phyloP scores from a whole-genome alignment of 768 basidiomycete species.

The Rhodotorula sphaerocarpa region DNA sequence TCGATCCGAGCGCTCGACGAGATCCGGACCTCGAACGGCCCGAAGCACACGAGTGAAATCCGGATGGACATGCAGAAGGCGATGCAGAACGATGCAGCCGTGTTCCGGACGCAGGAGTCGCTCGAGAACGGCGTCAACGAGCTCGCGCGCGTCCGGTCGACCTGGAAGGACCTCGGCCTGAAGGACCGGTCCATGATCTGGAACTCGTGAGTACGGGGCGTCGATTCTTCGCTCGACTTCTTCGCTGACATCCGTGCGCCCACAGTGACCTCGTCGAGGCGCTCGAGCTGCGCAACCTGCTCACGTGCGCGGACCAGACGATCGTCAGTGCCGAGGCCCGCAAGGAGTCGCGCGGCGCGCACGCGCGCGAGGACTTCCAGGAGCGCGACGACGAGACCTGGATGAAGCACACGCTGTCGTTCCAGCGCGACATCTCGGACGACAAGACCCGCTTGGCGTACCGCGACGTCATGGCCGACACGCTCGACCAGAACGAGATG shows the following conservation, averaged over 20 bases:
- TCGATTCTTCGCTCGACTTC: conserved; percentile 23
- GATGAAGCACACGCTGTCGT: conserved; percentile 93
- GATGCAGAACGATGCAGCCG: conserved; percentile 86
- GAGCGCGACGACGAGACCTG: conserved; percentile 91
- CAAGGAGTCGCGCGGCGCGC: conserved; percentile 95
- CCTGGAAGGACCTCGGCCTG: conserved; percentile 82
- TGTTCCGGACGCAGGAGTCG: conserved; percentile 67
- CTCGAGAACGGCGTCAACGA: conserved; percentile 89
- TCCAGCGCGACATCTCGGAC: conserved; percentile 61
- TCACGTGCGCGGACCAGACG: conserved; percentile 92
- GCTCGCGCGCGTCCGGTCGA: conserved; percentile 75
- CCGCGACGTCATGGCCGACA: conserved; percentile 71
- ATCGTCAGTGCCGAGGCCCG: conserved; percentile 76
- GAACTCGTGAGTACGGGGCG: conserved; percentile 98
- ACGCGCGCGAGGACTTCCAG: conserved; percentile 96
- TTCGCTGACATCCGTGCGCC: neutral
- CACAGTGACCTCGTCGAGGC: conserved; percentile 89
- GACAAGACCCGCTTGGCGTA: conserved; percentile 86
- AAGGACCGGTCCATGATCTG: conserved; percentile 99
- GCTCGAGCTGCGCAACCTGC: conserved; percentile 87
- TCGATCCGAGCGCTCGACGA: conserved; percentile 82
- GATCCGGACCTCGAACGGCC: conserved; percentile 72
- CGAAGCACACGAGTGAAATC: conserved; percentile 78
- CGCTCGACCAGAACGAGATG: conserved; percentile 65
- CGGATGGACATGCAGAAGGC: conserved; percentile 96